Conservation (phyloP, 2,329 filamentous ascomycete genomes). For the Epichloe coenophiala region DNA sequence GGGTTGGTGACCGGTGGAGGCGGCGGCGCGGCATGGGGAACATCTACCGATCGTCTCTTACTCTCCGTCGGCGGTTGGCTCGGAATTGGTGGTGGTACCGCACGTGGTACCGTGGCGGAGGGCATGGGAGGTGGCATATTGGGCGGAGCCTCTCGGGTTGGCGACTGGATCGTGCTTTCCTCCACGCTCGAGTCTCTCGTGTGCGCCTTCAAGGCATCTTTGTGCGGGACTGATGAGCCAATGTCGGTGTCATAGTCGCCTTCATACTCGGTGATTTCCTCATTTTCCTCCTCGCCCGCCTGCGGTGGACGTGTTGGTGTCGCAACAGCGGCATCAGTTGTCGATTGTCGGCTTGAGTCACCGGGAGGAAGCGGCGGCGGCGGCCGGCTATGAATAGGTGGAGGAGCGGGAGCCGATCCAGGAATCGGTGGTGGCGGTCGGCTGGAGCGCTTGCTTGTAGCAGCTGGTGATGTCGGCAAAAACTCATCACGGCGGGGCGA, state of each 20-base stretch:
- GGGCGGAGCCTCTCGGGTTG: slow-evolving; percentile 30
- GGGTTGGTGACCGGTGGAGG: slow-evolving; percentile 8
- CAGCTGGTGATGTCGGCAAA: slow-evolving; percentile 28
- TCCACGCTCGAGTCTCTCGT: slow-evolving; percentile 65
- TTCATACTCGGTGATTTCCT: slow-evolving; percentile 86
- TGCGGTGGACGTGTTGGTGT: slow-evolving; percentile 28
- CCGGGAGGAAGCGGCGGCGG: slow-evolving; percentile 40
- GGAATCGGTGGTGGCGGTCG: slow-evolving; percentile 49
- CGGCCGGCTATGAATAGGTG: slow-evolving; percentile 42
- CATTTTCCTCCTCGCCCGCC: slow-evolving; percentile 51
- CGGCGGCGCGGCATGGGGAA: slow-evolving; percentile 56
- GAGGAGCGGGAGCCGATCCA: slow-evolving; percentile 30
- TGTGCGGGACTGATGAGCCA: slow-evolving; percentile 82
- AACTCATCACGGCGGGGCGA: slow-evolving; percentile 25
- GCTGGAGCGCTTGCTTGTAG: slow-evolving; percentile 38
- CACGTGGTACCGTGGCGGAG: slow-evolving; percentile 38
- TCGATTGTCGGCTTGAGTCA: slow-evolving; percentile 42
- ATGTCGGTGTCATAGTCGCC: slow-evolving; percentile 98
- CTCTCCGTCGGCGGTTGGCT: slow-evolving; percentile 40
- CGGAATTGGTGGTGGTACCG: slow-evolving; percentile 51
- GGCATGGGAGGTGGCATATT: slow-evolving; percentile 43
- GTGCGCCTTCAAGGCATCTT: slow-evolving; percentile 80
- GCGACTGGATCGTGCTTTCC: slow-evolving; percentile 49
- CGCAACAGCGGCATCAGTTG: slow-evolving; percentile 35
- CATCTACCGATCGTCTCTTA: slow-evolving; percentile 53